These are phyloP conservation scores for Penicillium salamii DNA, from an alignment of 495 filamentous ascomycete genomes.

Conservation along the genomic window DNA sequence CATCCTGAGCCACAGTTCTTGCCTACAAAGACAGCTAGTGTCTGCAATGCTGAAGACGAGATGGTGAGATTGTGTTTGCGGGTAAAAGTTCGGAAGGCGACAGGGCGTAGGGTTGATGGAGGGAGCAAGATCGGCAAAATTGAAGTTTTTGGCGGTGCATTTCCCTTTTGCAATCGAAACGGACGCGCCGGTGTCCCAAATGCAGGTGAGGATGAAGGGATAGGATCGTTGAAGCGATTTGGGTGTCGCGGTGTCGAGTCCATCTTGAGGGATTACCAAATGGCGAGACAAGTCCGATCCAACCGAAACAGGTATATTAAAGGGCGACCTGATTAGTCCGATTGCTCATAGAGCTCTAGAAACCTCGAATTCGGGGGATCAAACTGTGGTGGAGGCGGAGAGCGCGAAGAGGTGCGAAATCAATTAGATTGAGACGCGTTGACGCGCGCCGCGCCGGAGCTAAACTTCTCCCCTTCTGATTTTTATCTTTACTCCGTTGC, in stretches of 20 bases:
- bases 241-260: constrained; percentile 29
- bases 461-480: constrained; percentile 2
- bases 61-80: constrained; percentile 97
- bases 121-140: constrained; percentile 87
- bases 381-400: not conserved
- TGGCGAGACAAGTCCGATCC: not conserved
- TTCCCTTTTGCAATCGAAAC: constrained; percentile 44
- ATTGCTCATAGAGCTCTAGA: not conserved
- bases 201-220: constrained; percentile 85
- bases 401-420: constrained; percentile 1
- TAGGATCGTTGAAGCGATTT: constrained; percentile 47
- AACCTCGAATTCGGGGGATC: not conserved
- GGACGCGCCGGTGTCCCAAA: constrained; percentile 82
- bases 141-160: constrained; percentile 60
- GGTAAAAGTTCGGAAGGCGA: constrained; percentile 94
- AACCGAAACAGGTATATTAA: not conserved
- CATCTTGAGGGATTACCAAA: constrained; percentile 14
- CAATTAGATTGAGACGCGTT: constrained; percentile 21
- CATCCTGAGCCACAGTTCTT: constrained; percentile 93
- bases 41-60: constrained; percentile 79
- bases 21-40: constrained; percentile 83
- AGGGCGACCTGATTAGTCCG: too few relatives aligned
- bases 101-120: constrained; percentile 77
- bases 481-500: not conserved
- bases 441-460: constrained; percentile 12